A percentile compares a stretch with the other conserved stretches of the same genome.
phyloP scores from a whole-genome alignment of 163 green algal genomes.

The Chlorella variabilis region DNA sequence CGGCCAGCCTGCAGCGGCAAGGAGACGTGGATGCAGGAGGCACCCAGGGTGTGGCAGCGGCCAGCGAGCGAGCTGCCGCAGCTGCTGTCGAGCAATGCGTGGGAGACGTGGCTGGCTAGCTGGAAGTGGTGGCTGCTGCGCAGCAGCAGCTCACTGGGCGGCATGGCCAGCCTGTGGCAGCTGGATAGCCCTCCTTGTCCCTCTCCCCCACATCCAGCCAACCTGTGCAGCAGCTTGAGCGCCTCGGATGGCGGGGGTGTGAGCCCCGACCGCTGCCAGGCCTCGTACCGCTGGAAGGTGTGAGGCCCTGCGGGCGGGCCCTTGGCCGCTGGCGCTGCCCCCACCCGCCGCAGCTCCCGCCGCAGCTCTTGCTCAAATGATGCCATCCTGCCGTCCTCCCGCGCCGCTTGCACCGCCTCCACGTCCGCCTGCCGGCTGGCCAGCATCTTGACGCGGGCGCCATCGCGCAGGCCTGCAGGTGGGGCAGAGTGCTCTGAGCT shows the following conservation, averaged over 20 bases:
- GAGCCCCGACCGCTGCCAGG: conserved; percentile 50
- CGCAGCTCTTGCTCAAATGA: conserved; percentile 51
- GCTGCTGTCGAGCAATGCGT: too few species aligned
- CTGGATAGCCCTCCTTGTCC: too few species aligned
- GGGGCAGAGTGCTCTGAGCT: too few species aligned
- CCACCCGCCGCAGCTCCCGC: conserved; percentile 1
- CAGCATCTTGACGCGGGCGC: conserved; percentile 37
- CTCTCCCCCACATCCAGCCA: neutral
- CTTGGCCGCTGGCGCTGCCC: neutral
- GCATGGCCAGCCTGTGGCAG: too few species aligned
- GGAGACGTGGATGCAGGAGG: neutral
- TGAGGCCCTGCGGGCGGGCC: conserved; percentile 14
- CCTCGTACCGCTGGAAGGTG: conserved; percentile 47
- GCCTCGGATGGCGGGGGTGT: conserved; percentile 51
- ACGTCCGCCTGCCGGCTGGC: conserved; percentile 31
- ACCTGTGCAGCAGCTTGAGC: conserved; percentile 62
- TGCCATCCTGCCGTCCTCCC: conserved; percentile 21
- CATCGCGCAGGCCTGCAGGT: conserved; percentile 31
- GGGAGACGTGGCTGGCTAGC: neutral
- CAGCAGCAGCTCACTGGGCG: too few species aligned
- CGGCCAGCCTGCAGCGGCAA: conserved; percentile 44
- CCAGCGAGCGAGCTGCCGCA: too few species aligned
- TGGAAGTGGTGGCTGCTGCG: neutral
- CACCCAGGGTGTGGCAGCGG: neutral
- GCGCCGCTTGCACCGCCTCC: neutral